Evolutionary conservation across 1,284 basidiomycete species (phyloP).

Genomic region (Apiotrichum laibachii): DNA sequence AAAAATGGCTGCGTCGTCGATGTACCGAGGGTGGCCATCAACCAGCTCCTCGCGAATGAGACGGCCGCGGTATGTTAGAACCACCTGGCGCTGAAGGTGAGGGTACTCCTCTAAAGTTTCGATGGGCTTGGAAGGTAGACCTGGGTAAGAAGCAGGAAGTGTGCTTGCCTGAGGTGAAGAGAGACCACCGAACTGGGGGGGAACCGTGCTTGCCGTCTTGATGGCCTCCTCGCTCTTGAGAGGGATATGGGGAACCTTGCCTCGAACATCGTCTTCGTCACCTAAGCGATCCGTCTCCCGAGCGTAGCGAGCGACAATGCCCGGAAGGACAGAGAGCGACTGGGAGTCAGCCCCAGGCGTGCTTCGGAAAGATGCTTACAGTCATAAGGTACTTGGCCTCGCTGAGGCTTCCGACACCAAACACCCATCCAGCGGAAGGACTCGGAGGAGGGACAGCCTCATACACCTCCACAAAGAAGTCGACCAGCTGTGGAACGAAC

Average conservation of each 20-base stretch:
- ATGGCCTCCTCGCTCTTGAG: no score
- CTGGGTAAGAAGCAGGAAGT: no score
- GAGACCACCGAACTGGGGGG: no score
- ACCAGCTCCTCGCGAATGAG: slow-evolving; percentile 20
- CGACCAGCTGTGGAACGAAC: slow-evolving; percentile 33
- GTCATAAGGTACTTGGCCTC: slow-evolving; percentile 20
- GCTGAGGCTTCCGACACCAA: slow-evolving; percentile 12
- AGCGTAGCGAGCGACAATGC: slow-evolving; percentile 1
- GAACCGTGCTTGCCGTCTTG: no score
- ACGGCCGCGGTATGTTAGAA: slow-evolving; percentile 32
- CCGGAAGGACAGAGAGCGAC: not conserved
- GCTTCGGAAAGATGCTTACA: not conserved
- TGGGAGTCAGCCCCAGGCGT: not conserved
- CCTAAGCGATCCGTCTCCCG: not conserved
- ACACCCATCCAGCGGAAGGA: slow-evolving; percentile 22
- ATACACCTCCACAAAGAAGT: slow-evolving; percentile 33
- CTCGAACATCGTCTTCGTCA: not conserved
- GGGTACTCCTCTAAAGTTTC: slow-evolving; percentile 5
- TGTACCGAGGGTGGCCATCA: slow-evolving; percentile 18
- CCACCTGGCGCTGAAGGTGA: slow-evolving; percentile 13
- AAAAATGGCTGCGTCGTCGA: slow-evolving; percentile 37
- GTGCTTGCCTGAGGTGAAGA: no score
- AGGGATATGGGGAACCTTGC: not conserved
- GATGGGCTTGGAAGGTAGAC: not conserved
- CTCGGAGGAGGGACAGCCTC: slow-evolving; percentile 20